Conservation (phyloP, 2,329 filamentous ascomycete genomes). For the Phialophora tarda region DNA sequence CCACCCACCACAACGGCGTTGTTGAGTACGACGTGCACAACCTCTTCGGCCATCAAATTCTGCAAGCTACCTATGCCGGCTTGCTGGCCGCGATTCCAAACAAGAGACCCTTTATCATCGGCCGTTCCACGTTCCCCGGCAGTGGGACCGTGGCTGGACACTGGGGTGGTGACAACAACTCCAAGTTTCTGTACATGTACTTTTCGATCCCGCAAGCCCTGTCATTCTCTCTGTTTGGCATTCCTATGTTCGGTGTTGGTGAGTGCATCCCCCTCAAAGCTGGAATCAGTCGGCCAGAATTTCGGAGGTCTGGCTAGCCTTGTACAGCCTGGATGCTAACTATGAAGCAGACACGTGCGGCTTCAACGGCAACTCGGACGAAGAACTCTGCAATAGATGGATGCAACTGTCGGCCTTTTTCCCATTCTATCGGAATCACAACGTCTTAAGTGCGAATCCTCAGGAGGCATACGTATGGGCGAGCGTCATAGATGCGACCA, state of each 20-base stretch:
- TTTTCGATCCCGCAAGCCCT: constrained; percentile 79
- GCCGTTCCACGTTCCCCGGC: constrained; percentile 79
- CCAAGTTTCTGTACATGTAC: constrained; percentile 74
- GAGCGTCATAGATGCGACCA: constrained; percentile 68
- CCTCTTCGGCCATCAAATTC: constrained; percentile 74
- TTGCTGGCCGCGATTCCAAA: constrained; percentile 67
- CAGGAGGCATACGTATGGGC: constrained; percentile 77
- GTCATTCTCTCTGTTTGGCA: constrained; percentile 73
- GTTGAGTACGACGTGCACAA: constrained; percentile 83
- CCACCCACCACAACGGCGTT: constrained; percentile 74
- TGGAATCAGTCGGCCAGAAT: background rate
- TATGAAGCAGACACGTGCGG: constrained; percentile 64
- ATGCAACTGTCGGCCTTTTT: constrained; percentile 77
- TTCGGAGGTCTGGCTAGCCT: background rate
- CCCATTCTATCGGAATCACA: constrained; percentile 80
- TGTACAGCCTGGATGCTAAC: background rate
- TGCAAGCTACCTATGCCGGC: constrained; percentile 76
- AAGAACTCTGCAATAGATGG: constrained; percentile 75
- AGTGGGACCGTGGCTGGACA: constrained; percentile 77
- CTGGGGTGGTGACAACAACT: constrained; percentile 79
- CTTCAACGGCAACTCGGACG: constrained; percentile 69
- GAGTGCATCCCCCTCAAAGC: background rate
- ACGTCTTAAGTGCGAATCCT: constrained; percentile 62
- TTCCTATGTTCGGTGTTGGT: constrained; percentile 73
- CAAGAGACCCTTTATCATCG: constrained; percentile 83